These are phyloP conservation scores for Pyrrhoderma noxium DNA, from an alignment of 1,284 basidiomycete species.

Conservation along the genomic window DNA sequence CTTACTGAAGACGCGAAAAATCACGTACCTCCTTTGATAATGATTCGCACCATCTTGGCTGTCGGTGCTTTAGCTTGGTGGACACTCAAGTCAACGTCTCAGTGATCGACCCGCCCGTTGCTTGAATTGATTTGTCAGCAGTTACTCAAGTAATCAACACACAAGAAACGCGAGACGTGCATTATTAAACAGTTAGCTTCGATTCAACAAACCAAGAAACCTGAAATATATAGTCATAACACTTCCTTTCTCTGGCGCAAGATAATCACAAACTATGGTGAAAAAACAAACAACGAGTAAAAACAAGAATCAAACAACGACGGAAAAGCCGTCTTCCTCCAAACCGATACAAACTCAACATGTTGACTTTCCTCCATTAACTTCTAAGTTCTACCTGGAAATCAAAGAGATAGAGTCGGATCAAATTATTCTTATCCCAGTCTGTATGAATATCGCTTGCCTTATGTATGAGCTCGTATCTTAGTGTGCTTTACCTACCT, in stretches of 20 bases:
- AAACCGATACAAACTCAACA: too few species aligned
- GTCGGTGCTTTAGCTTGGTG: not conserved
- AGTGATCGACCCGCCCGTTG: not conserved
- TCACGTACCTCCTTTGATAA: slow-evolving; percentile 83
- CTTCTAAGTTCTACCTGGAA: not conserved
- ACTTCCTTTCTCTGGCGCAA: too few species aligned
- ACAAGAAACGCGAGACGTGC: not conserved
- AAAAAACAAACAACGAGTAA: too few species aligned
- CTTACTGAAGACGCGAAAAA: not conserved
- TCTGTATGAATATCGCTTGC: not conserved
- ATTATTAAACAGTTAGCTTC: not conserved
- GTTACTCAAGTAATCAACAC: not conserved
- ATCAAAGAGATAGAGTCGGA: not conserved
- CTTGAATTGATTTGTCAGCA: not conserved
- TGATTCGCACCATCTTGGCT: slow-evolving; percentile 71
- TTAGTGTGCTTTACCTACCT: not conserved
- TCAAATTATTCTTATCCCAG: not conserved
- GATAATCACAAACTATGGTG: too few species aligned
- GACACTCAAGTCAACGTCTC: not conserved
- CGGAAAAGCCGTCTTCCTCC: too few species aligned
- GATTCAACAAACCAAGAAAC: too few species aligned
- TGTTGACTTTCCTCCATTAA: not conserved
- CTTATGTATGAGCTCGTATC: not conserved
- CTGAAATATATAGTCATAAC: too few species aligned
- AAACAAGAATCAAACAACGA: too few species aligned